Percentiles rank a stretch among this genome's conserved stretches.
Conservation (phyloP, 202 grass and related monocot genomes). For the Setaria viridis region DNA sequence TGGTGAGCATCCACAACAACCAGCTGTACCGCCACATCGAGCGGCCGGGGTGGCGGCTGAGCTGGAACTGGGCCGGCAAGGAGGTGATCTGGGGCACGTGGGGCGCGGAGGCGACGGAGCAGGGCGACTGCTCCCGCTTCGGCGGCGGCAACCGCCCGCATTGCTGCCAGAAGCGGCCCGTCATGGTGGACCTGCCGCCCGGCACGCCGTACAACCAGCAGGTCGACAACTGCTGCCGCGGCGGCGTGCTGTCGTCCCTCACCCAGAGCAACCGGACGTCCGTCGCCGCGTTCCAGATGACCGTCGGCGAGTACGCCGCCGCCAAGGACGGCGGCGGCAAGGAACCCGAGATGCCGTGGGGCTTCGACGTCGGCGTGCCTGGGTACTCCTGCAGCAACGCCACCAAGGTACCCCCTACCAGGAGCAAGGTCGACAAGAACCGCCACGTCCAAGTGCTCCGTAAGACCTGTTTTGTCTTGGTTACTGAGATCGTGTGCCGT, state of each 20-base stretch:
- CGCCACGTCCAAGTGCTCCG: constrained; percentile 53
- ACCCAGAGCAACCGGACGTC: constrained; percentile 39
- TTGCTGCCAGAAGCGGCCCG: constrained; percentile 61
- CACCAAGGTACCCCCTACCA: constrained; percentile 47
- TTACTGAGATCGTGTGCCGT: neutral
- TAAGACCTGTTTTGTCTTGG: constrained; percentile 20
- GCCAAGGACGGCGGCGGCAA: neutral
- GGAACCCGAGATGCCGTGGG: constrained; percentile 37
- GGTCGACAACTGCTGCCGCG: constrained; percentile 64
- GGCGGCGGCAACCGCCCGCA: constrained; percentile 30
- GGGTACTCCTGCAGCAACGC: constrained; percentile 80
- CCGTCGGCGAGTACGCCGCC: neutral
- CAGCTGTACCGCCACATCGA: constrained; percentile 87
- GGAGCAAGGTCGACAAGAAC: constrained; percentile 21
- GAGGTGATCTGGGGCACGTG: constrained; percentile 54
- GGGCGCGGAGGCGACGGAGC: constrained; percentile 74
- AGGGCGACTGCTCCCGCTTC: constrained; percentile 60
- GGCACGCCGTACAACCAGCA: constrained; percentile 58
- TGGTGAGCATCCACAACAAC: constrained; percentile 74
- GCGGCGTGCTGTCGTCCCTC: constrained; percentile 66
- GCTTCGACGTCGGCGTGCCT: constrained; percentile 67
- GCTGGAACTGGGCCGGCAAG: constrained; percentile 64
- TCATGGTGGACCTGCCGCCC: constrained; percentile 51
- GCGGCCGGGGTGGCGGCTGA: constrained; percentile 70
- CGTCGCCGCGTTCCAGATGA: constrained; percentile 58